These are phyloP conservation scores for Cokeromyces recurvatus DNA, from an alignment of 371 early-diverging fungal genomes.

Conservation along the genomic window DNA sequence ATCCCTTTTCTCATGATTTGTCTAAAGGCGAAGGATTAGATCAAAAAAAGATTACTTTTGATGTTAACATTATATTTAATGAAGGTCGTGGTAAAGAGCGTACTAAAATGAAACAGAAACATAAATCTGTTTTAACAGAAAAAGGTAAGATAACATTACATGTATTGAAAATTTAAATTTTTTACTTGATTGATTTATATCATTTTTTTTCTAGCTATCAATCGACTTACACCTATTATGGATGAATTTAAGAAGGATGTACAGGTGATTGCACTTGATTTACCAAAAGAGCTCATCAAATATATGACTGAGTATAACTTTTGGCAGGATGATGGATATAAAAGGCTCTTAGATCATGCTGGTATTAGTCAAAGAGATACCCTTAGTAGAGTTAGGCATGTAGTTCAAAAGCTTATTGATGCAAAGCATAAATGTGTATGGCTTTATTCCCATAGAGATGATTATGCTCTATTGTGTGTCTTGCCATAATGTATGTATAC, in stretches of 20 bases:
- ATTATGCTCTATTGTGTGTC: conserved; percentile 52
- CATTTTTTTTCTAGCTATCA: conserved; percentile 34
- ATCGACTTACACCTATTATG: conserved; percentile 51
- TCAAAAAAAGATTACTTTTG: conserved; percentile 29
- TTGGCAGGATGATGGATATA: conserved; percentile 62
- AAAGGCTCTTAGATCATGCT: conserved; percentile 34
- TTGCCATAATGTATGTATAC: no score
- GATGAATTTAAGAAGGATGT: conserved; percentile 50
- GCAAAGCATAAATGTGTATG: conserved; percentile 62
- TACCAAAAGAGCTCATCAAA: conserved; percentile 56
- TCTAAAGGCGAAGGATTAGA: conserved; percentile 29
- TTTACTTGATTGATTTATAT: no score
- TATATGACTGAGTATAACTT: conserved; percentile 54
- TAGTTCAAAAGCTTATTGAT: conserved; percentile 55
- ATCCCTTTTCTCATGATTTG: conserved; percentile 30
- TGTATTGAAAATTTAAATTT: no score
- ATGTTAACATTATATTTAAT: conserved; percentile 41
- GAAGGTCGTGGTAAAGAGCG: conserved; percentile 40
- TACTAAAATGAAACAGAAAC: conserved; percentile 66
- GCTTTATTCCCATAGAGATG: conserved; percentile 71
- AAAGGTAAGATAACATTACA: conserved; percentile 53
- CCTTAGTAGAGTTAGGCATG: conserved; percentile 50
- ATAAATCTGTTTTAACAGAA: conserved; percentile 61
- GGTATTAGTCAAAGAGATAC: conserved; percentile 34
- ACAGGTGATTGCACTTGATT: conserved; percentile 68